Conservation (phyloP, 1,139 yeast genomes). For the Blastobotrys arbuscula region DNA sequence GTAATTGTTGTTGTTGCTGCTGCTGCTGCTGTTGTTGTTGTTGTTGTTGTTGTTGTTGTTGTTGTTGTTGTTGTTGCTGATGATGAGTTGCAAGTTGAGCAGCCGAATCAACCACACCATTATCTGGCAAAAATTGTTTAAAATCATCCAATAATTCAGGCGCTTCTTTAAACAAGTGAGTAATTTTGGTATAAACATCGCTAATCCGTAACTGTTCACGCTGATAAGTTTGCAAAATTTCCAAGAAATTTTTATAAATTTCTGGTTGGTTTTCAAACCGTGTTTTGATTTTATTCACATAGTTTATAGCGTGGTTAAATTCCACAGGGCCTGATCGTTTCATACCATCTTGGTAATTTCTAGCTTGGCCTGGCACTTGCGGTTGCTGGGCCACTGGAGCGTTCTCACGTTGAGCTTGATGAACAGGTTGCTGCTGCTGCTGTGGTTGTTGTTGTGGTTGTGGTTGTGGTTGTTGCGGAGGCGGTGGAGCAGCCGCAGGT, state of each 20-base stretch:
- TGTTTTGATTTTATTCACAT: slow-evolving; percentile 92
- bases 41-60: background rate
- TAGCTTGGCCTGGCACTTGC: slow-evolving; percentile 17
- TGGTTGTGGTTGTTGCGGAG: slow-evolving; percentile 9
- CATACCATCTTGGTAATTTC: slow-evolving; percentile 11
- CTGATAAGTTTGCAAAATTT: slow-evolving; percentile 92
- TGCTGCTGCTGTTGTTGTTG: background rate
- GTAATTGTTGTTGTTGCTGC: background rate
- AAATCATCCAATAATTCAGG: slow-evolving; percentile 94
- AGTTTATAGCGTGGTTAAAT: slow-evolving; percentile 93
- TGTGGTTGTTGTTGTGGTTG: background rate
- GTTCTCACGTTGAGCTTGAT: slow-evolving; percentile 14
- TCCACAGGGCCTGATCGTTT: slow-evolving; percentile 66
- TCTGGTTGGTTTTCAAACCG: slow-evolving; percentile 94
- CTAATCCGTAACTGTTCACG: slow-evolving; percentile 92
- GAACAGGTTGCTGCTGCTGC: background rate
- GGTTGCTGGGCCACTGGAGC: slow-evolving; percentile 18
- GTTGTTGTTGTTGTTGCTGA: slow-evolving; percentile 23
- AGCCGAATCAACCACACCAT: slow-evolving; percentile 37
- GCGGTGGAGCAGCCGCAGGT: background rate
- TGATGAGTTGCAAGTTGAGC: slow-evolving; percentile 22
- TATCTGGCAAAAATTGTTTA: slow-evolving; percentile 91
- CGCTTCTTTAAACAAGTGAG: slow-evolving; percentile 80
- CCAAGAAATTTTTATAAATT: slow-evolving; percentile 88
- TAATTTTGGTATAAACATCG: slow-evolving; percentile 91